Base-by-base conservation (phyloP, 768 basidiomycete species). In the Calocybe indica region DNA sequence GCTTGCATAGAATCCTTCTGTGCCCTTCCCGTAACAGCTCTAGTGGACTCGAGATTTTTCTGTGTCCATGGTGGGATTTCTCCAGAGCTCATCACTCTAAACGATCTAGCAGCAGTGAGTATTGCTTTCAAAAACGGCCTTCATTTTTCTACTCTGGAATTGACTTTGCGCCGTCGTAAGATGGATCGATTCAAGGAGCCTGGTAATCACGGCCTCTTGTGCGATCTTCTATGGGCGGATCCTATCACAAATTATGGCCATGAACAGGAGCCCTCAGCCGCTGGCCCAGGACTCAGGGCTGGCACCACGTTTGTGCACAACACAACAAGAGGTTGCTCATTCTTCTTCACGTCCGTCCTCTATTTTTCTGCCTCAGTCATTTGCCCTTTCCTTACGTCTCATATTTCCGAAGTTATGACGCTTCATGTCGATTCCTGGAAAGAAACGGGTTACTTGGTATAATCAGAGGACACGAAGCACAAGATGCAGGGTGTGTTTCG, bases 61-160 rank as follows among this genome's bases (percentile, higher is more conserved):
- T 98, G 95, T 59, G 92, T 98, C 2, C 96, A 98, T 55, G 96
- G 96, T 2, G 96, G 96, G 3, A 76, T 99, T 34, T 92, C 90
- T 0, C 96, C 96, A 0, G 83, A 88, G 53, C 75, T 99, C 1
- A 68, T 83, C 38, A 82, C 80, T 5, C 72, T 99, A 3, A 80
- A 82, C 32, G 95, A 99, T 61, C 56, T 95, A 7, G 65, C 74
- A 22, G 63, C 64, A 15, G 90, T 91, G 46, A 45, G 77, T 70
- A n/a, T 43, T 30, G 38, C 37, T 50, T 56, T 36, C 15, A 7
- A 13, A 28, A 40, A 39, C 10, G 42, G 50, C 13, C 38, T 9
- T 14, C 22, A n/a, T 52, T 8, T 8, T 22, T 4, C 22, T 22
- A 4, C 22, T 22, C 22, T 22, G 22, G 22, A 22, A 22, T 22